Percentiles rank a stretch among this genome's conserved stretches.
These are phyloP conservation scores for Pleurotus tuber-regium DNA, from an alignment of 768 basidiomycete genomes.

Conservation along the genomic window DNA sequence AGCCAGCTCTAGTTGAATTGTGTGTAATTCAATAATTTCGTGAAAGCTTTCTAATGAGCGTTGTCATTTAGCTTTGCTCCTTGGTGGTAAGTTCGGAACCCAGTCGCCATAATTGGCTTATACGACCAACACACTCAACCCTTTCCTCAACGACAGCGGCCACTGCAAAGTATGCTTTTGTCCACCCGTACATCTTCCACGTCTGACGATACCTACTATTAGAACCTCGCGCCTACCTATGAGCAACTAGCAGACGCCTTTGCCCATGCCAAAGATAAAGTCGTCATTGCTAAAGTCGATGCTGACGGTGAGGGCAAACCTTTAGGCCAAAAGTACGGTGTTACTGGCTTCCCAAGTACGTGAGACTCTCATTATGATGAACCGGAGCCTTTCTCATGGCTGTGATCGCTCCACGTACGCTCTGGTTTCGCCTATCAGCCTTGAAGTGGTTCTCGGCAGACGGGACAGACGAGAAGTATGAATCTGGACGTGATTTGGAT, in stretches of 20 bases:
- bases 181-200: not conserved
- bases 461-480: conserved; percentile 67
- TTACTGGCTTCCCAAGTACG: conserved; percentile 86
- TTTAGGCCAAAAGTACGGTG: conserved; percentile 74
- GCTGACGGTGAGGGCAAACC: conserved; percentile 85
- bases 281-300: conserved; percentile 89
- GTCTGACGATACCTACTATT: conserved; percentile 1
- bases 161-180: conserved; percentile 75
- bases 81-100: conserved; percentile 65
- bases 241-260: conserved; percentile 92
- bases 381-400: not conserved
- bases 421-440: conserved; percentile 43
- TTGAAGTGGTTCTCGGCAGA: conserved; percentile 86
- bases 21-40: conserved; percentile 37
- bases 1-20: conserved; percentile 90
- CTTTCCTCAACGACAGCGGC: conserved; percentile 44
- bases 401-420: not conserved
- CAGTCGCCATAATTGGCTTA: not conserved
- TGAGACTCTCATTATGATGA: conserved; percentile 16
- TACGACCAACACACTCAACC: not conserved
- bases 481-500: conserved; percentile 79
- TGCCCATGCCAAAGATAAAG: conserved; percentile 72
- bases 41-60: not conserved
- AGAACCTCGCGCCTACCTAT: conserved; percentile 87
- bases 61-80: conserved; percentile 65